phyloP scores from a whole-genome alignment of 176 grass and related monocot genomes.

The Eragrostis curvula region DNA sequence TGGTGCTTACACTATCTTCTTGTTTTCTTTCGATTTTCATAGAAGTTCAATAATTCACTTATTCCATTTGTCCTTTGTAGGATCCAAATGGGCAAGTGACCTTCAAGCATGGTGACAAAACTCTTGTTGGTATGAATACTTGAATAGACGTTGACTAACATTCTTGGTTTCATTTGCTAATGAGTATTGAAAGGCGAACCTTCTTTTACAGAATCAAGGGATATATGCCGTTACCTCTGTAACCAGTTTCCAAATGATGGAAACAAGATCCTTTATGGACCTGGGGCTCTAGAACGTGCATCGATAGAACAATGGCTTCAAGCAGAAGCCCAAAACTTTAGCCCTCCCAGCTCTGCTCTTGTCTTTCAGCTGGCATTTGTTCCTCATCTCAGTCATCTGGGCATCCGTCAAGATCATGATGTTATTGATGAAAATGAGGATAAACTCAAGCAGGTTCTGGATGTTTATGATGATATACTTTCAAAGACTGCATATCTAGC shows the following conservation, averaged over 20 bases:
- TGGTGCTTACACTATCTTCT: neutral
- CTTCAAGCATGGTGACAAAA: constrained; percentile 76
- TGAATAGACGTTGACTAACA: neutral
- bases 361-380: constrained; percentile 89
- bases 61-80: constrained; percentile 41
- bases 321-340: constrained; percentile 70
- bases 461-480: constrained; percentile 70
- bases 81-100: constrained; percentile 88
- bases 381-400: constrained; percentile 42
- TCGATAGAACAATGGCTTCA: constrained; percentile 90
- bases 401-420: constrained; percentile 48
- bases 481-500: constrained; percentile 54
- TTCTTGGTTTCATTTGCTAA: constrained; percentile 4
- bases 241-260: constrained; percentile 63
- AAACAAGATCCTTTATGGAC: constrained; percentile 66
- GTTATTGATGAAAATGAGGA: constrained; percentile 62
- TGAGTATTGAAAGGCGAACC: constrained; percentile 21
- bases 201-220: constrained; percentile 47
- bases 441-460: constrained; percentile 58
- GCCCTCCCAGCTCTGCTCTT: constrained; percentile 66
- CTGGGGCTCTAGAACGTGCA: constrained; percentile 70
- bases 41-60: neutral
- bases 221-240: constrained; percentile 71
- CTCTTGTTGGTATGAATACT: constrained; percentile 63
- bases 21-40: constrained; percentile 11